These are phyloP conservation scores for Orobanche coerulescens DNA, from an alignment of 257 asterid species.

Conservation along the genomic window DNA sequence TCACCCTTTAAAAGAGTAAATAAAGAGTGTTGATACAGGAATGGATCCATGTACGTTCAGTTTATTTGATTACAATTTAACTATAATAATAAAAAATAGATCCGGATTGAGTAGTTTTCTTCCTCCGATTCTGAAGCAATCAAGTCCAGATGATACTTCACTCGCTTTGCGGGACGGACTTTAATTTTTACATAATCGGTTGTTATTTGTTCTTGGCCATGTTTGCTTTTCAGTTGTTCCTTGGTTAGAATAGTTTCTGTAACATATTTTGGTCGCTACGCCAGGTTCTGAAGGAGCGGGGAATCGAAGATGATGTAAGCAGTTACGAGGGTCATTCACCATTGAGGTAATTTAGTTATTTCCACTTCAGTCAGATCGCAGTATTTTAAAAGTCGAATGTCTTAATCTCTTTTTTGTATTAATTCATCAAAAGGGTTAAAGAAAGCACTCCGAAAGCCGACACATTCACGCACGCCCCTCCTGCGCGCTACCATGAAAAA, in stretches of 20 bases:
- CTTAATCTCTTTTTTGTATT: conserved; percentile 2
- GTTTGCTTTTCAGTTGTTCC: conserved; percentile 5
- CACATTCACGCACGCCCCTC: conserved; percentile 24
- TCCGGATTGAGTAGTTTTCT: background rate
- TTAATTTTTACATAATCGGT: too few species aligned
- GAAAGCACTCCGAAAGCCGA: conserved; percentile 48
- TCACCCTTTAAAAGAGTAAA: too few species aligned
- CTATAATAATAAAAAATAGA: too few species aligned
- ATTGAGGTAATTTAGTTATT: conserved; percentile 35
- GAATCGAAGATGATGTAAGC: conserved; percentile 43
- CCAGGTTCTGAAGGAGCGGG: conserved; percentile 76
- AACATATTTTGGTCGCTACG: background rate
- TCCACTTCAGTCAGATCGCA: conserved; percentile 1
- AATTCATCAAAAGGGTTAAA: conserved; percentile 35
- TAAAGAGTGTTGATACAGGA: too few species aligned
- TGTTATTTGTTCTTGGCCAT: conserved; percentile 4
- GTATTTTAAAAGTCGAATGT: background rate
- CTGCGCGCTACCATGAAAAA: conserved; percentile 38
- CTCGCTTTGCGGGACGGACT: too few species aligned
- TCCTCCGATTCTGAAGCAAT: background rate
- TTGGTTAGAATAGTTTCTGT: conserved; percentile 9
- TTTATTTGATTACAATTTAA: too few species aligned
- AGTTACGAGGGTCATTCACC: conserved; percentile 44
- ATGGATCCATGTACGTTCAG: too few species aligned
- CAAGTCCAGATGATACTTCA: background rate